Conservation (phyloP, 257 asterid species). For the Solanum corneliomulleri region DNA sequence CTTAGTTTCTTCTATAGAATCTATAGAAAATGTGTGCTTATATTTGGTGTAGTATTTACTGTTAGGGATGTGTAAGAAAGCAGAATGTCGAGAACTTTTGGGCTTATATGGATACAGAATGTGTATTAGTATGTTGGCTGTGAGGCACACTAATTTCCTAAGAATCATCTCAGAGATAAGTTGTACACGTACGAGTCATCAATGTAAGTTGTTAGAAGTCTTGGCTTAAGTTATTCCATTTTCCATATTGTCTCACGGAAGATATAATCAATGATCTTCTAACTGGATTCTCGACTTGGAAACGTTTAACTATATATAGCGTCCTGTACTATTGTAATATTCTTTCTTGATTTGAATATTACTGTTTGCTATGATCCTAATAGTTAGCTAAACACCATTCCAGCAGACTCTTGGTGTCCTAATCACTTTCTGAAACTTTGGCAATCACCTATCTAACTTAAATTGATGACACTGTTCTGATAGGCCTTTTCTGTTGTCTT, state of each 20-base stretch:
- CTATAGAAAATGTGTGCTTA: not conserved
- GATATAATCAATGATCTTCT: not conserved
- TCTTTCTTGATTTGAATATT: not conserved
- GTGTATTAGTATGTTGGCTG: not conserved
- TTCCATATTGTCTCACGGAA: not conserved
- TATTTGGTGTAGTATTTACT: not conserved
- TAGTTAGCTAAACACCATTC: not conserved
- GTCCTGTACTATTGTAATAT: not conserved
- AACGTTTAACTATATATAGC: not conserved
- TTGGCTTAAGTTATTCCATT: not conserved
- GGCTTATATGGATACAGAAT: not conserved
- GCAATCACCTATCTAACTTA: not conserved
- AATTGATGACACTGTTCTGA: not conserved
- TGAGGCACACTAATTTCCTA: not conserved
- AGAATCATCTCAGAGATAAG: not conserved
- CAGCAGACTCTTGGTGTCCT: not conserved
- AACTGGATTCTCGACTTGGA: not conserved
- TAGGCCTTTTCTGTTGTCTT: not conserved
- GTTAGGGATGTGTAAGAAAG: not conserved
- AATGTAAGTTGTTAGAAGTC: not conserved
- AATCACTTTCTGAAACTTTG: not conserved
- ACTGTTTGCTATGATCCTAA: not conserved
- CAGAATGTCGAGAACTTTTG: not conserved
- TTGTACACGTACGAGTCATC: not conserved
- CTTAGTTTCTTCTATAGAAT: not conserved